A percentile compares a stretch with the other conserved stretches of the same genome.
phyloP scores from a whole-genome alignment of 768 basidiomycete genomes.

The Suillus lakei region DNA sequence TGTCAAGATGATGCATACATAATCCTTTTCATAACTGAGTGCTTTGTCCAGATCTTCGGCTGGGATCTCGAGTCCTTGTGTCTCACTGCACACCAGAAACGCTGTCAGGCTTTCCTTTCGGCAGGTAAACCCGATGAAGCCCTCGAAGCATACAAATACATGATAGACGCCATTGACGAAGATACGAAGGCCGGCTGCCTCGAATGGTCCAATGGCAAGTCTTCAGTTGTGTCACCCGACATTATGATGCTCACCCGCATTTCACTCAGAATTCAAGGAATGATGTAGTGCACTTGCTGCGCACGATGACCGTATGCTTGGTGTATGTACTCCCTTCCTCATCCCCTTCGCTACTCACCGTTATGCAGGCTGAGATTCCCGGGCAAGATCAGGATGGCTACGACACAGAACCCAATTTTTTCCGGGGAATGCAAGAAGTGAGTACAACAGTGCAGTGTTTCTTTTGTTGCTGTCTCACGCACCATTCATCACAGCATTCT shows the following conservation, averaged over 20 bases:
- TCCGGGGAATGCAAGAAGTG: background rate
- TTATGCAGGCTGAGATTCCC: background rate
- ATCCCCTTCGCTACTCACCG: background rate
- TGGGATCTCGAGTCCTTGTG: no score
- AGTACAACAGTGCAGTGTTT: background rate
- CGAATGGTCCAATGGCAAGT: background rate
- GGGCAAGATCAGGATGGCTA: background rate
- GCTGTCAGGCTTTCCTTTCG: background rate
- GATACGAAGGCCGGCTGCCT: background rate
- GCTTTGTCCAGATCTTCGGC: no score
- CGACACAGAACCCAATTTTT: background rate
- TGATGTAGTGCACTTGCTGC: background rate
- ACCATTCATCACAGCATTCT: background rate
- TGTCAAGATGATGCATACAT: no score
- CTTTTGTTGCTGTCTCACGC: background rate
- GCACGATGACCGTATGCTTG: background rate
- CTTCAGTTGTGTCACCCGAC: background rate
- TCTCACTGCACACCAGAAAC: no score
- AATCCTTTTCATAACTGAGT: no score
- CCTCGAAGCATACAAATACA: background rate
- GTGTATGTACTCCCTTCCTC: background rate
- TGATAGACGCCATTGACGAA: background rate
- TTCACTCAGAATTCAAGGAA: background rate
- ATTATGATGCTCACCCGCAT: background rate
- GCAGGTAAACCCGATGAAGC: background rate